A percentile compares a stretch with the other conserved stretches of the same genome.
Conservation (phyloP, 192 early-diverging fungal genomes). For the Gamsiella multidivaricata region DNA sequence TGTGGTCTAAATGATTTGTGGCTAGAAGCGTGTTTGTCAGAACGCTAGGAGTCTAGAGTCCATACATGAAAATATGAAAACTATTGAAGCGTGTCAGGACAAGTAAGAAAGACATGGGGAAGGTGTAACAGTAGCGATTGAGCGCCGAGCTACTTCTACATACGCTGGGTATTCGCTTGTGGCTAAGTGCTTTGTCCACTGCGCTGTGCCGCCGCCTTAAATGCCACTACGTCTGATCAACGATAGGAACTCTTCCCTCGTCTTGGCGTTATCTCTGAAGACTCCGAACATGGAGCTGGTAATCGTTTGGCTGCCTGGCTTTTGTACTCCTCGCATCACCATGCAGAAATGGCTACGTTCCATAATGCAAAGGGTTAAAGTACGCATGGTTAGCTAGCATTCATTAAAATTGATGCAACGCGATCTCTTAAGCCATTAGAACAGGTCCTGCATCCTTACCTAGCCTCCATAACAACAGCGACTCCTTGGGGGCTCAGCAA, state of each 20-base stretch:
- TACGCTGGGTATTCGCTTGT: conserved; percentile 1
- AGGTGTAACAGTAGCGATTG: no score
- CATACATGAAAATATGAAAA: no score
- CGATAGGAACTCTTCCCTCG: conserved; percentile 96
- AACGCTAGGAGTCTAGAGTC: no score
- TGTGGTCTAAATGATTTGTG: no score
- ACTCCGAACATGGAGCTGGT: conserved; percentile 97
- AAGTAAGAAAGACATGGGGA: no score
- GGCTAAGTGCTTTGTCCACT: neutral
- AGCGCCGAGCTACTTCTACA: no score
- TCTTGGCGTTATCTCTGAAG: conserved; percentile 92
- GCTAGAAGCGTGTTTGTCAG: no score
- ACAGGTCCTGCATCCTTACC: conserved; percentile 51
- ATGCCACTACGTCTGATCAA: conserved; percentile 65
- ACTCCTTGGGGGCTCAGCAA: conserved; percentile 95
- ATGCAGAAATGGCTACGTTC: conserved; percentile 89
- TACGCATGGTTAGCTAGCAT: no score
- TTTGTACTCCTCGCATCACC: conserved; percentile 98
- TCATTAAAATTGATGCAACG: neutral
- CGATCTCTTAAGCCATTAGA: neutral
- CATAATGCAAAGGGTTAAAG: no score
- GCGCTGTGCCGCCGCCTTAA: neutral
- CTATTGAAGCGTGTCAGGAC: no score
- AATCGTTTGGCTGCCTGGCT: conserved; percentile 94
- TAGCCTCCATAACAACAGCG: conserved; percentile 97